These are phyloP conservation scores for Citrus reticulata DNA, from an alignment of 345 rosid species.

Conservation along the genomic window DNA sequence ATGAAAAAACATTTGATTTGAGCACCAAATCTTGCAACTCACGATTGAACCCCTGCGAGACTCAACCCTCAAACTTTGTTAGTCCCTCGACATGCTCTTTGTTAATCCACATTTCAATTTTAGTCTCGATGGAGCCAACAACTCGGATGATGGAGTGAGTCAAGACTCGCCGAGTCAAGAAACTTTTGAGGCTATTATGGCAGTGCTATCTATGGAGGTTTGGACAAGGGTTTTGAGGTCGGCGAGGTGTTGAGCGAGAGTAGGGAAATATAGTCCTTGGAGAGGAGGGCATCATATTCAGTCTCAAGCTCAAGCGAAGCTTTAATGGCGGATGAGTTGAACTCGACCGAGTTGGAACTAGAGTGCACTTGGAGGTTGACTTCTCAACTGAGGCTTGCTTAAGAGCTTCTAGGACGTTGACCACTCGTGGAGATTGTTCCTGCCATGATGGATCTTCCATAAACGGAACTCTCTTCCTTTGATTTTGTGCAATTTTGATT, in stretches of 20 bases:
- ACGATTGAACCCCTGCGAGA: too few relatives aligned
- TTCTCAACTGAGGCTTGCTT: constrained; percentile 46
- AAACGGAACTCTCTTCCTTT: neutral
- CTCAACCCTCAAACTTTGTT: constrained; percentile 20
- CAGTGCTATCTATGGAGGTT: constrained; percentile 30
- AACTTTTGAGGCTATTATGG: constrained; percentile 25
- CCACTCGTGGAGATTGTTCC: constrained; percentile 22
- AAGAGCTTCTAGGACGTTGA: constrained; percentile 53
- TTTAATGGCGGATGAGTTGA: constrained; percentile 42
- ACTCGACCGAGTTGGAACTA: constrained; percentile 16
- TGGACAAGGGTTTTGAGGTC: constrained; percentile 29
- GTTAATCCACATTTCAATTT: too few relatives aligned
- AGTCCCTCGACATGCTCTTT: constrained; percentile 47
- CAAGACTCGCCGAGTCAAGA: constrained; percentile 49
- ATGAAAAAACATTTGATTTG: too few relatives aligned
- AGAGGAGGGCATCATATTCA: constrained; percentile 51
- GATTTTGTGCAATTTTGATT: neutral
- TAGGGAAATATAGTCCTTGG: constrained; percentile 42
- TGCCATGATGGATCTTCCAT: constrained; percentile 22
- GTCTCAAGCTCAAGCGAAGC: constrained; percentile 56
- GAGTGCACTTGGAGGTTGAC: constrained; percentile 48
- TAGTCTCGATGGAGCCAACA: too few relatives aligned
- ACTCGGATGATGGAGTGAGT: neutral
- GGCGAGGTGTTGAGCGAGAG: constrained; percentile 34
- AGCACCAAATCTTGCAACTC: too few relatives aligned